Base-by-base conservation (phyloP, 768 basidiomycete genomes). In the Amanita muscaria region DNA sequence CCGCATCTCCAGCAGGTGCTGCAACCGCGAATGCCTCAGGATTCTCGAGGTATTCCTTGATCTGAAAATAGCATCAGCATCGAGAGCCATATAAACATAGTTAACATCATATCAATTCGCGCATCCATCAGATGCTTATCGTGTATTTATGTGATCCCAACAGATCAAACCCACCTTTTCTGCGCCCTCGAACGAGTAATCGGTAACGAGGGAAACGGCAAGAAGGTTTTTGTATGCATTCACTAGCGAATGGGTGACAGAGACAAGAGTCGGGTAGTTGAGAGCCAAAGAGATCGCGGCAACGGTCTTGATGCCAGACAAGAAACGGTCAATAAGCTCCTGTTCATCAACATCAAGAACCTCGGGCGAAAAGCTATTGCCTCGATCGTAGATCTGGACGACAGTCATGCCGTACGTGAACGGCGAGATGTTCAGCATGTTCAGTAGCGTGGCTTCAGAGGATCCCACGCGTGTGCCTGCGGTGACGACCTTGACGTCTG, bases 381-480 rank as follows among this genome's bases (percentile, higher is more conserved):
- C 96, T 49, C 78, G 74, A 72, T 94, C 89, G 67, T 78, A 99
- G 63, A 99, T 93, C 70, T 97, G 92, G 42, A 93, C 79, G 53
- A 99, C 93, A 41, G 81, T 86, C 94, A 99, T 97, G 59, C 96
- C 96, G 73, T 96, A 99, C 34, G 94, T 97, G 84, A 97, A 96
- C 52, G 91, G 91, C 37, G 94, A 98, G 66, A 99, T 97, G 79
- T 93, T 93, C 61, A 99, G 67, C 96, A 99, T 96, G 87, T 99
- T 98, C 55, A 99, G 76, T 56, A 99, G 79, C 50, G 93, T 92
- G 42, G 96, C 94, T 70, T 98, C 94, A 69, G 96, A 99, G 23
- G 84, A 61, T 55, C 96, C 96, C 65, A 99, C 96, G 73, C 90
- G 88, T 53, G 80, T 83, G 49, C 93, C 93, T 44, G 83, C 88